A percentile compares a stretch with the other conserved stretches of the same genome.
phyloP scores from a whole-genome alignment of 495 filamentous ascomycete genomes.

The Aspergillus asperescens region DNA sequence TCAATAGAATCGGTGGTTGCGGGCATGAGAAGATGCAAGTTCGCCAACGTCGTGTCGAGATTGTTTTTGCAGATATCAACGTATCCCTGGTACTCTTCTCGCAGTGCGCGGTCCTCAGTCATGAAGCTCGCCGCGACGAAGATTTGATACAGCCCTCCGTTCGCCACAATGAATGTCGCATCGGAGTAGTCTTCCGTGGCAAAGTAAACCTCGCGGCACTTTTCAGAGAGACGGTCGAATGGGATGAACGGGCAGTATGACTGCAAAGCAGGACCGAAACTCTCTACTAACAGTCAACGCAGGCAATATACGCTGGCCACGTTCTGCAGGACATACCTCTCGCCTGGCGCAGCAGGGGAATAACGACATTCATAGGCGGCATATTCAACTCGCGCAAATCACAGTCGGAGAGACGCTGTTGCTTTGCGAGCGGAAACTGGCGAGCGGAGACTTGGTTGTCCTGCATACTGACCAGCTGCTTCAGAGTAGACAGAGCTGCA shows the following conservation, averaged over 20 bases:
- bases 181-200: slow-evolving; percentile 52
- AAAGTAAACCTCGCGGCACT: slow-evolving; percentile 56
- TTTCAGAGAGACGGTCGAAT: slow-evolving; percentile 52
- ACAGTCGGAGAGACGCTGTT: slow-evolving; percentile 36
- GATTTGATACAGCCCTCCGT: slow-evolving; percentile 51
- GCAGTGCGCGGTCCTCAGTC: slow-evolving; percentile 22
- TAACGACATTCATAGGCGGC: slow-evolving; percentile 49
- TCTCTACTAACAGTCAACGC: slow-evolving; percentile 19
- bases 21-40: slow-evolving; percentile 54
- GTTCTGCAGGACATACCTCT: slow-evolving; percentile 32
- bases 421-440: slow-evolving; percentile 40
- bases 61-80: slow-evolving; percentile 48
- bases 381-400: slow-evolving; percentile 48
- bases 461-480: slow-evolving; percentile 52
- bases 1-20: slow-evolving; percentile 54
- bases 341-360: slow-evolving; percentile 45
- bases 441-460: slow-evolving; percentile 31
- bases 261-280: slow-evolving; percentile 21
- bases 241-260: slow-evolving; percentile 38
- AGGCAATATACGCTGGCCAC: neutral
- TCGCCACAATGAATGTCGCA: slow-evolving; percentile 51
- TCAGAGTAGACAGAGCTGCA: slow-evolving; percentile 52
- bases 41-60: slow-evolving; percentile 52
- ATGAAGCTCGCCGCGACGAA: slow-evolving; percentile 46
- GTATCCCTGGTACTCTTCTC: slow-evolving; percentile 38